Percentiles rank a stretch among this genome's conserved stretches.
These are phyloP conservation scores for Colletotrichum orbiculare DNA, from an alignment of 2,329 filamentous ascomycete species.

Conservation along the genomic window DNA sequence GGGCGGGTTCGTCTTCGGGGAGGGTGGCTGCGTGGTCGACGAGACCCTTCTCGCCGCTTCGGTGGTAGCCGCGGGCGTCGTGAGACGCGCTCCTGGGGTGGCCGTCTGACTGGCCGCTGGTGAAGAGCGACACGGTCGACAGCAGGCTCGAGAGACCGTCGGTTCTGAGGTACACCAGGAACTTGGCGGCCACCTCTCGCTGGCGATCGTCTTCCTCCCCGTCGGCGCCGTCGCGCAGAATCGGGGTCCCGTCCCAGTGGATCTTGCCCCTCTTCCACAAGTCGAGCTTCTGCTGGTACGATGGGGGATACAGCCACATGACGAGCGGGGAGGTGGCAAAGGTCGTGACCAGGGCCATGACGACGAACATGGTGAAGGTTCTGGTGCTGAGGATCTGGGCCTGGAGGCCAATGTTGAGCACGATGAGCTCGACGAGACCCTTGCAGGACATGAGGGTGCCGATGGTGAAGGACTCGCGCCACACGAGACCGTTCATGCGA, in stretches of 20 bases:
- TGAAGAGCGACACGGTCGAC: slow-evolving; percentile 86
- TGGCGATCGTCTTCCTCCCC: slow-evolving; percentile 45
- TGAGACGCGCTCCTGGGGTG: background rate
- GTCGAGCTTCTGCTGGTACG: slow-evolving; percentile 51
- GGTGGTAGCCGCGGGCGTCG: slow-evolving; percentile 7
- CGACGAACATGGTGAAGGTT: slow-evolving; percentile 86
- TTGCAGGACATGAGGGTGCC: slow-evolving; percentile 90
- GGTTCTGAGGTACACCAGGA: slow-evolving; percentile 61
- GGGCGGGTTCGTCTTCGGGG: background rate
- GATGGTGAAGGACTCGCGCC: slow-evolving; percentile 84
- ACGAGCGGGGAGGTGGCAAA: slow-evolving; percentile 80
- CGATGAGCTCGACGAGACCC: slow-evolving; percentile 85
- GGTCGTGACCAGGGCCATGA: slow-evolving; percentile 84
- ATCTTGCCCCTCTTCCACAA: slow-evolving; percentile 76
- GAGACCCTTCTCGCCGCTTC: slow-evolving; percentile 22
- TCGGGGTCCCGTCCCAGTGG: slow-evolving; percentile 68
- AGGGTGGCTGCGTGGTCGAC: slow-evolving; percentile 16
- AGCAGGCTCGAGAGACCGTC: slow-evolving; percentile 79
- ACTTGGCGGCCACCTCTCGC: slow-evolving; percentile 40
- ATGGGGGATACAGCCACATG: slow-evolving; percentile 72
- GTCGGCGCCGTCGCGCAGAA: slow-evolving; percentile 47
- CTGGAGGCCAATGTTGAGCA: slow-evolving; percentile 77
- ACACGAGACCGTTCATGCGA: slow-evolving; percentile 75
- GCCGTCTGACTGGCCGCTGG: slow-evolving; percentile 27
- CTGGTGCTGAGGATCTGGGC: slow-evolving; percentile 78